These are phyloP conservation scores for Hamamelis virginiana DNA, from an alignment of 164 flowering plant species.

Conservation along the genomic window DNA sequence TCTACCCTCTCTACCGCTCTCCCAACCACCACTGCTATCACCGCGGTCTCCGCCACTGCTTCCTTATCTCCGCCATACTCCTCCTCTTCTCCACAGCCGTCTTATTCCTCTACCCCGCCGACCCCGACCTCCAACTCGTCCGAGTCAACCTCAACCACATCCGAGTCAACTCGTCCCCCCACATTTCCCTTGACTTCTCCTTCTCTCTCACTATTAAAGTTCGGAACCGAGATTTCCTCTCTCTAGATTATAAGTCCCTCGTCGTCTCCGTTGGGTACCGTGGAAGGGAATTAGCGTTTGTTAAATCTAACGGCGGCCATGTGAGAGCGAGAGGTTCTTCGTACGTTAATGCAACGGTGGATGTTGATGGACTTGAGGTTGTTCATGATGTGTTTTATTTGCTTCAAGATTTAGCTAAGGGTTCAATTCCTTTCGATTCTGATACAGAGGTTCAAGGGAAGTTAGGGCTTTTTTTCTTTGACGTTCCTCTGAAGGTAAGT, in stretches of 20 bases:
- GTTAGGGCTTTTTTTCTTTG: conserved; percentile 57
- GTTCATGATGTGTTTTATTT: conserved; percentile 60
- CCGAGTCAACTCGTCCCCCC: conserved; percentile 37
- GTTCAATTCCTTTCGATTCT: conserved; percentile 73
- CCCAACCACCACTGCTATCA: conserved; percentile 8
- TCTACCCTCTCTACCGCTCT: conserved; percentile 24
- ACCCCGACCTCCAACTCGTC: conserved; percentile 56
- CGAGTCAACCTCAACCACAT: conserved; percentile 55
- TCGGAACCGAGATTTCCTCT: conserved; percentile 67
- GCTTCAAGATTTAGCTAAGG: conserved; percentile 72
- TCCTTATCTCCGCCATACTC: conserved; percentile 19
- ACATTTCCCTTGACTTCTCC: conserved; percentile 58
- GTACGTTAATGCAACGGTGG: conserved; percentile 61
- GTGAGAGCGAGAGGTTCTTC: conserved; percentile 52
- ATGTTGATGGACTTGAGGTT: conserved; percentile 61
- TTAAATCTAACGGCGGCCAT: conserved; percentile 48
- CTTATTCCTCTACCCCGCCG: conserved; percentile 75
- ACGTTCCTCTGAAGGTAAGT: conserved; percentile 67
- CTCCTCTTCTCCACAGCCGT: conserved; percentile 35
- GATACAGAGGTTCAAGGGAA: conserved; percentile 48
- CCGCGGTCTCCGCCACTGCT: conserved; percentile 21
- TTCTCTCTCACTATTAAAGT: conserved; percentile 53
- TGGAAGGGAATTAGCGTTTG: conserved; percentile 64
- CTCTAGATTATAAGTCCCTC: conserved; percentile 48
- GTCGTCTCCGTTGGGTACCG: conserved; percentile 64